A percentile compares a stretch with the other conserved stretches of the same genome.
Conservation (phyloP, 2,329 filamentous ascomycete genomes). For the Ploettnerulaceae sp. region DNA sequence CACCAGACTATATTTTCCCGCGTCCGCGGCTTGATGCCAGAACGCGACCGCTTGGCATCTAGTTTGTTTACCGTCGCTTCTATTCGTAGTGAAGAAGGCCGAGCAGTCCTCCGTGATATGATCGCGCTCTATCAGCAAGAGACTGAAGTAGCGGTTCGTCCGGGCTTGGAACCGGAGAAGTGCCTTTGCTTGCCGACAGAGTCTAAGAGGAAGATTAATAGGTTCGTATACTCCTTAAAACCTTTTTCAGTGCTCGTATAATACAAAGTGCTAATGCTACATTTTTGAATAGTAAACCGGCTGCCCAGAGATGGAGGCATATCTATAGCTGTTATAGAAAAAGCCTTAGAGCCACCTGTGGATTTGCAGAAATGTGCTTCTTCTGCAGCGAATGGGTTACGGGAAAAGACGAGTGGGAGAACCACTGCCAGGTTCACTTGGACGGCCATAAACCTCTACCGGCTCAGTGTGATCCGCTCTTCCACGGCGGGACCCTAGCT, state of each 20-base stretch:
- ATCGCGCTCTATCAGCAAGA: constrained; percentile 22
- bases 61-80: constrained; percentile 22
- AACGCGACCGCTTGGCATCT: constrained; percentile 23
- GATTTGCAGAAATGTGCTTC: constrained; percentile 15
- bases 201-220: constrained; percentile 15
- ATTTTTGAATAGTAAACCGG: constrained; percentile 10
- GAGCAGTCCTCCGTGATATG: constrained; percentile 20
- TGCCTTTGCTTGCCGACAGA: constrained; percentile 16
- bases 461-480: constrained; percentile 16
- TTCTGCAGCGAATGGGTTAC: constrained; percentile 14
- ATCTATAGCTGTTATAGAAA: constrained; percentile 16
- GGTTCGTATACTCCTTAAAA: constrained; percentile 11
- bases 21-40: constrained; percentile 20
- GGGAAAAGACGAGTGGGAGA: constrained; percentile 9
- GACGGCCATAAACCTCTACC: constrained; percentile 10
- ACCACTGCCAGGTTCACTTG: constrained; percentile 12
- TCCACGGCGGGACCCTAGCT: constrained; percentile 14
- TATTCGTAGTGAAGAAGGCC: constrained; percentile 22
- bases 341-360: constrained; percentile 8
- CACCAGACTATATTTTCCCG: constrained; percentile 15
- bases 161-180: constrained; percentile 24
- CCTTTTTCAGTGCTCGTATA: constrained; percentile 6
- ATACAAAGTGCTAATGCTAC: constrained; percentile 9
- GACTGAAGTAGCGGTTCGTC: constrained; percentile 19
- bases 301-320: constrained; percentile 9